These are phyloP conservation scores for Pleurotus salmoneostramineus DNA, from an alignment of 768 basidiomycete genomes.

Conservation along the genomic window DNA sequence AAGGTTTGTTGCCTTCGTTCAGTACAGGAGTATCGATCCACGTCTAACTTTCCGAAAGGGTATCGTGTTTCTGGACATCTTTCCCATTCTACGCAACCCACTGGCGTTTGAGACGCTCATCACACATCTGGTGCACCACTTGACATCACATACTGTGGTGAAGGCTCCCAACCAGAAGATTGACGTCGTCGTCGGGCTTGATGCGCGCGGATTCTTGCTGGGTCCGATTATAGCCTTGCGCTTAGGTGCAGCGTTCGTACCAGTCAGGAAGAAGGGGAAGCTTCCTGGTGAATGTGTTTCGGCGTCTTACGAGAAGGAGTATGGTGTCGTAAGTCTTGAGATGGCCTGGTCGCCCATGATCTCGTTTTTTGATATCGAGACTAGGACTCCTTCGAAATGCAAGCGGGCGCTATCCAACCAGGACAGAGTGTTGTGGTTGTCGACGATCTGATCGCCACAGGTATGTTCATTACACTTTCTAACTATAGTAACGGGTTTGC, in stretches of 20 bases:
- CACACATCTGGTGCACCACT: conserved; percentile 81
- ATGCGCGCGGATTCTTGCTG: conserved; percentile 93
- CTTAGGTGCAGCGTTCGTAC: conserved; percentile 91
- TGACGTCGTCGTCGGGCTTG: conserved; percentile 92
- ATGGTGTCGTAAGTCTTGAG: conserved; percentile 62
- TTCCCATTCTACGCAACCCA: conserved; percentile 87
- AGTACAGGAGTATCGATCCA: conserved; percentile 1
- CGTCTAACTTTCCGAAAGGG: conserved; percentile 46
- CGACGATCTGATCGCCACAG: conserved; percentile 96
- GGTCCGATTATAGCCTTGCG: conserved; percentile 91
- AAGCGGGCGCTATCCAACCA: conserved; percentile 75
- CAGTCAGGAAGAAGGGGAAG: conserved; percentile 92
- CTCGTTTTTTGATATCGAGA: neutral
- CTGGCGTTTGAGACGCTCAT: conserved; percentile 86
- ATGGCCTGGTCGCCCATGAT: neutral
- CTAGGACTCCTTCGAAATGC: conserved; percentile 96
- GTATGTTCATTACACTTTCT: conserved; percentile 34
- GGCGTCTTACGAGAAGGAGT: conserved; percentile 87
- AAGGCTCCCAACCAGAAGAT: conserved; percentile 60
- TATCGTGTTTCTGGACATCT: conserved; percentile 90
- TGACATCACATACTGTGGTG: conserved; percentile 75
- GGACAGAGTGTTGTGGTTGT: conserved; percentile 85
- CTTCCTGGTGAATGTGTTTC: conserved; percentile 82
- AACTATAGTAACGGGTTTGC: neutral
- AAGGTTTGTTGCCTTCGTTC: conserved; percentile 47